phyloP scores from a whole-genome alignment of 1,139 yeast species.

The Debaryomyces psychrophilus region DNA sequence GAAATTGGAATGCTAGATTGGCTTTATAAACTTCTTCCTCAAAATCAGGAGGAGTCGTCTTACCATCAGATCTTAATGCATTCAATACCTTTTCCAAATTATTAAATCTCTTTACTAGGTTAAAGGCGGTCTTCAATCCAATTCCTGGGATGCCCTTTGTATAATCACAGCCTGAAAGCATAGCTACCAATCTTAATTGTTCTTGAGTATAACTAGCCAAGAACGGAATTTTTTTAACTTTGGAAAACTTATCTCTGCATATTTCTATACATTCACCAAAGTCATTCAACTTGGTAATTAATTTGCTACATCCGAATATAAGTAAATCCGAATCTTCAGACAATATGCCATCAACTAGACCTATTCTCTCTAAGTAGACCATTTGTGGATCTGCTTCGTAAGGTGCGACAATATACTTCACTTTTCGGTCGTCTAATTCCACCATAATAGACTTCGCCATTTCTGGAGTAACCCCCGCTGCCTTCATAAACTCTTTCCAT shows the following conservation, averaged over 20 bases:
- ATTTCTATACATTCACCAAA: slow-evolving; percentile 77
- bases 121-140: slow-evolving; percentile 80
- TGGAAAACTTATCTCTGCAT: slow-evolving; percentile 52
- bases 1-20: slow-evolving; percentile 78
- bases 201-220: slow-evolving; percentile 51
- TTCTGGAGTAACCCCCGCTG: slow-evolving; percentile 85
- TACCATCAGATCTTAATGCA: slow-evolving; percentile 66
- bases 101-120: slow-evolving; percentile 54
- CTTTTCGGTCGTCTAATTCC: slow-evolving; percentile 58
- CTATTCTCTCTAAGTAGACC: slow-evolving; percentile 81
- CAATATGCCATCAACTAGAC: slow-evolving; percentile 80
- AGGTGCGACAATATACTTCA: slow-evolving; percentile 89
- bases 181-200: slow-evolving; percentile 77
- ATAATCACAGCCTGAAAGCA: slow-evolving; percentile 94
- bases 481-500: slow-evolving; percentile 69
- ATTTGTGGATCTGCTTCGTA: slow-evolving; percentile 98
- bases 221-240: slow-evolving; percentile 49
- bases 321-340: slow-evolving; percentile 95
- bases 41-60: slow-evolving; percentile 61
- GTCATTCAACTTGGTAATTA: slow-evolving; percentile 82
- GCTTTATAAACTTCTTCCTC: slow-evolving; percentile 67
- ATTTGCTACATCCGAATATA: slow-evolving; percentile 77
- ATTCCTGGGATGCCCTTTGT: slow-evolving; percentile 82
- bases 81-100: slow-evolving; percentile 58
- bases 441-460: slow-evolving; percentile 90